Conservation (phyloP, 352 stramenopile species). For the Phytopythium delawarense region DNA sequence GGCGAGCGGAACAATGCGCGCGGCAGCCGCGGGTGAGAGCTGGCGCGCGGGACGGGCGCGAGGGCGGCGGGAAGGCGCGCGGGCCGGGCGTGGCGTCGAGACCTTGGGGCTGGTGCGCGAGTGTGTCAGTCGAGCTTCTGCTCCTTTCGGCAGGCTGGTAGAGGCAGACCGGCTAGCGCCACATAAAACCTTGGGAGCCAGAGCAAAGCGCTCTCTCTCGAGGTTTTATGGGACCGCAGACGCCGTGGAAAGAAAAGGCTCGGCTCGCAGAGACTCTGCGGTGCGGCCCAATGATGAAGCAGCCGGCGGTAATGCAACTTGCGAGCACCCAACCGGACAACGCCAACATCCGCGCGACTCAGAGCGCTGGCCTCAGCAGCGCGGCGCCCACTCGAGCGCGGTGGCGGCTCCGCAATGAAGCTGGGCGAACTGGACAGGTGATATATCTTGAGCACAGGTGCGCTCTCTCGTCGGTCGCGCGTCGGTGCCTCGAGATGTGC, state of each 20-base stretch:
- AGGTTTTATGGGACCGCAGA: conserved; percentile 6
- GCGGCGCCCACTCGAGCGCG: too few species aligned
- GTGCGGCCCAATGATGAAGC: too few species aligned
- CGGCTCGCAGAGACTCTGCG: too few species aligned
- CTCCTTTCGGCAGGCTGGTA: not conserved
- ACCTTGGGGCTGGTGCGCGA: not conserved
- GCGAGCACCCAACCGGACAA: too few species aligned
- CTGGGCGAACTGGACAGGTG: too few species aligned
- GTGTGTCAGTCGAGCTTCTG: not conserved
- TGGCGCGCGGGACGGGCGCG: not conserved
- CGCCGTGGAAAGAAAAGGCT: not conserved
- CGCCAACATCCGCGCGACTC: too few species aligned
- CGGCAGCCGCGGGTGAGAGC: not conserved
- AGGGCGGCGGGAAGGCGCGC: not conserved
- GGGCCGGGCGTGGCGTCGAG: not conserved
- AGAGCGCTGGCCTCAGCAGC: too few species aligned
- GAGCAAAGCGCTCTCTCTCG: not conserved
- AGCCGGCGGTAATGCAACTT: too few species aligned
- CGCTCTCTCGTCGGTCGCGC: not conserved
- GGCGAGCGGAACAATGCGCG: not conserved
- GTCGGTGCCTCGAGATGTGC: not conserved
- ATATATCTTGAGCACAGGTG: too few species aligned
- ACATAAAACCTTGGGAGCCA: conserved; percentile 7
- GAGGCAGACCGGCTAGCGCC: conserved; percentile 4
- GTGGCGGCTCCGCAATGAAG: too few species aligned